Percentiles rank a stretch among this genome's conserved stretches.
These are phyloP conservation scores for Citropsis articulata DNA, from an alignment of 345 rosid genomes.

Conservation along the genomic window DNA sequence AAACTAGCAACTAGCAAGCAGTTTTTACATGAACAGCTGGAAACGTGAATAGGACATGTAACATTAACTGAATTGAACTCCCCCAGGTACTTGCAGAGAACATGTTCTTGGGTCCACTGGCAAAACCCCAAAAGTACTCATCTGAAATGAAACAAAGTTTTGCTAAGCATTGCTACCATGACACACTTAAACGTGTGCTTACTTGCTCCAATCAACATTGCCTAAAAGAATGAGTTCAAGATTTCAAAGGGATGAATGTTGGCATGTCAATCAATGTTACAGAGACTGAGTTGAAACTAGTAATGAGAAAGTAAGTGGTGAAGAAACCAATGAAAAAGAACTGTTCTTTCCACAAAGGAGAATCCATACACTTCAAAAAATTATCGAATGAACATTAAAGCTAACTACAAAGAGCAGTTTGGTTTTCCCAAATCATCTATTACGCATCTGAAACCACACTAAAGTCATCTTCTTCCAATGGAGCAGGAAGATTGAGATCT, in stretches of 20 bases:
- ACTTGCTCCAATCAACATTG: not conserved
- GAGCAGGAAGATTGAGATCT: constrained; percentile 98
- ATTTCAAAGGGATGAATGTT: not conserved
- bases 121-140: constrained; percentile 8
- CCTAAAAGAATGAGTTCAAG: not conserved
- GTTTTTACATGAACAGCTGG: constrained; percentile 28
- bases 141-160: not conserved
- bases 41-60: constrained; percentile 19
- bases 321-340: constrained; percentile 2
- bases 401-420: constrained; percentile 11
- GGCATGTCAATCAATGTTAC: not conserved
- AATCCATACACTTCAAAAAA: not conserved
- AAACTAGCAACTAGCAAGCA: not conserved
- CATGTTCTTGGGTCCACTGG: constrained; percentile 27
- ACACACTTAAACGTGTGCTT: not conserved
- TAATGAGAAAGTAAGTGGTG: not conserved
- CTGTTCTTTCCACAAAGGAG: not conserved
- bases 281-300: not conserved
- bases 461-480: constrained; percentile 58
- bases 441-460: constrained; percentile 51
- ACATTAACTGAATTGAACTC: constrained; percentile 26
- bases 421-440: not conserved
- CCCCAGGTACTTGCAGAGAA: constrained; percentile 23
- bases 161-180: not conserved
- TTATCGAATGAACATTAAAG: not conserved